A percentile compares a stretch with the other conserved stretches of the same genome.
These are phyloP conservation scores for Wickerhamiella occidentalis DNA, from an alignment of 805 yeast species.

Conservation along the genomic window DNA sequence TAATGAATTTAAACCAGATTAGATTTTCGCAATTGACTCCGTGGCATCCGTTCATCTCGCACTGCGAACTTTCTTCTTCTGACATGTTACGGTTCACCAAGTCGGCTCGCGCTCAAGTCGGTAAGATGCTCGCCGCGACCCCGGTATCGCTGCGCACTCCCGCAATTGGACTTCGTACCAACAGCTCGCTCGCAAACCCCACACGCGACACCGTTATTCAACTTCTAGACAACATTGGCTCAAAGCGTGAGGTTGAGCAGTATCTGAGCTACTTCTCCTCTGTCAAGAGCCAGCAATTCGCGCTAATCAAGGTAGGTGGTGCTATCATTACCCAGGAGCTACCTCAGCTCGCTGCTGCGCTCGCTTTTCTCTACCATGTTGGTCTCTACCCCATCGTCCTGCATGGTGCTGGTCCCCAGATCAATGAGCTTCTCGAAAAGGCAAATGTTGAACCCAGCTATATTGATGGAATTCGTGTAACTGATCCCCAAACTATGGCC, in stretches of 20 bases:
- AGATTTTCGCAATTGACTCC: background rate
- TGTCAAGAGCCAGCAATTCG: constrained; percentile 82
- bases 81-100: constrained; percentile 3
- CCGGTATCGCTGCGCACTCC: background rate
- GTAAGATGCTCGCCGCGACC: background rate
- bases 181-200: constrained; percentile 15
- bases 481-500: constrained; percentile 87
- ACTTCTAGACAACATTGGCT: constrained; percentile 86
- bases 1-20: background rate
- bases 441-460: constrained; percentile 95
- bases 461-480: constrained; percentile 91
- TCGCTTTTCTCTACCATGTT: constrained; percentile 92
- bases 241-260: constrained; percentile 96
- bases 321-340: constrained; percentile 94
- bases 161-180: background rate
- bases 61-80: background rate
- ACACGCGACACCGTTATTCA: constrained; percentile 95
- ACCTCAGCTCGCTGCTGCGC: constrained; percentile 85
- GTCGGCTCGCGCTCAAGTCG: background rate
- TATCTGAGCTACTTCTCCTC: constrained; percentile 93
- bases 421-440: constrained; percentile 81
- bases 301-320: constrained; percentile 98
- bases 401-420: constrained; percentile 99
- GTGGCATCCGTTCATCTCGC: background rate
- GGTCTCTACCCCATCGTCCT: constrained; percentile 93